Evolutionary conservation across 78 protist species (phyloP), one percentile per base, ranked within the genome.

Genomic region (Corallochytrium limacisporum): DNA sequence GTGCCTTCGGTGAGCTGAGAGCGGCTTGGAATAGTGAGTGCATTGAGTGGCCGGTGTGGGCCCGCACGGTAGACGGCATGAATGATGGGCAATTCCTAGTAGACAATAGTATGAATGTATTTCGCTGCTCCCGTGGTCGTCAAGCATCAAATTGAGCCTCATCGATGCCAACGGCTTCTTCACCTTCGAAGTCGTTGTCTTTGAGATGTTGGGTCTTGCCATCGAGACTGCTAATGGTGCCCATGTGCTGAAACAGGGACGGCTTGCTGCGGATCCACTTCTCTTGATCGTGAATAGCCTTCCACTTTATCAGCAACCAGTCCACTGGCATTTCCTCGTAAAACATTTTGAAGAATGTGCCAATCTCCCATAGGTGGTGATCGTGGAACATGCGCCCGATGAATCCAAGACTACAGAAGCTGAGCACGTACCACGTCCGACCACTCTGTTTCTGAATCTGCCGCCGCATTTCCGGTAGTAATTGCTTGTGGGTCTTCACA

Each of bases 161-260:
- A n/a, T n/a, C n/a, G n/a, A n/a, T n/a, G n/a, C n/a, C n/a, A n/a
- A n/a, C n/a, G n/a, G n/a, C n/a, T n/a, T n/a, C n/a, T n/a, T n/a
- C n/a, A n/a, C n/a, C n/a, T n/a, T n/a, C n/a, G n/a, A n/a, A n/a
- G n/a, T n/a, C n/a, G n/a, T n/a, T n/a, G n/a, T n/a, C n/a, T n/a
- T n/a, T 6, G 13, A 29, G 62, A 28, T 33, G 32, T 22, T 54
- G 62, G 6, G 36, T 35, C 40, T 54, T 54, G 6, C 62, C 62
- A 15, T 15, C 26, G 16, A 54, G 40, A 2, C 46, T 20, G 15
- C 46, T 36, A 4, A 16, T 5, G 46, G 3, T 29, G 62, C 62
- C 62, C 5, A 54, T 54, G 62, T 54, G 62, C 62, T 54, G 37
- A 24, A 54, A 54, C 32, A 54, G 62, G 29, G 62, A 29, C 10